Evolutionary conservation across 192 early-diverging fungal species (phyloP).

Genomic region (Linnemannia elongata): DNA sequence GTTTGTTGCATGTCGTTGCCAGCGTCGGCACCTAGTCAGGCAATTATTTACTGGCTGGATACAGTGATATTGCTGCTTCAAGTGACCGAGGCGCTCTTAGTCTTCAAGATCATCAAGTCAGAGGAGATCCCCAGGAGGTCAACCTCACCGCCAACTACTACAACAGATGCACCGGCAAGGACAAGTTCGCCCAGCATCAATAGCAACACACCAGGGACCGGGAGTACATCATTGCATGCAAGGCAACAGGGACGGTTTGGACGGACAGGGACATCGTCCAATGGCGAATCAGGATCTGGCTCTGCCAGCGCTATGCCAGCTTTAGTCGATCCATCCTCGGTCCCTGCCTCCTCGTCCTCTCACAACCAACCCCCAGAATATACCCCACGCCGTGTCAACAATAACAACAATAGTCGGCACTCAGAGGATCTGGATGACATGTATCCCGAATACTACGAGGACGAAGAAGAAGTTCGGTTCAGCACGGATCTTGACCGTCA

Average conservation of each 20-base stretch:
- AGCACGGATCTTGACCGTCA: constrained; percentile 20
- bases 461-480: constrained; percentile 32
- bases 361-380: constrained; percentile 2
- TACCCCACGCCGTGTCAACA: constrained; percentile 2
- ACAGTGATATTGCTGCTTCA: constrained; percentile 18
- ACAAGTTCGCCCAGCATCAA: background rate
- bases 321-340: background rate
- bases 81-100: constrained; percentile 31
- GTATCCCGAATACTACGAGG: constrained; percentile 29
- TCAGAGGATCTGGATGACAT: background rate
- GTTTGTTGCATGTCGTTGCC: background rate
- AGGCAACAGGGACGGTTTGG: background rate
- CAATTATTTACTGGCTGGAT: constrained; percentile 37
- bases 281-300: background rate
- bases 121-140: background rate
- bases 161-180: background rate
- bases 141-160: background rate
- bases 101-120: constrained; percentile 27
- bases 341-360: background rate
- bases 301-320: background rate
- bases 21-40: constrained; percentile 45
- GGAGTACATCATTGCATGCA: background rate
- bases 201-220: background rate
- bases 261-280: background rate
- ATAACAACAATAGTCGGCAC: background rate